These are phyloP conservation scores for Cerioporus squamosus DNA, from an alignment of 1,284 basidiomycete genomes.

Conservation along the genomic window DNA sequence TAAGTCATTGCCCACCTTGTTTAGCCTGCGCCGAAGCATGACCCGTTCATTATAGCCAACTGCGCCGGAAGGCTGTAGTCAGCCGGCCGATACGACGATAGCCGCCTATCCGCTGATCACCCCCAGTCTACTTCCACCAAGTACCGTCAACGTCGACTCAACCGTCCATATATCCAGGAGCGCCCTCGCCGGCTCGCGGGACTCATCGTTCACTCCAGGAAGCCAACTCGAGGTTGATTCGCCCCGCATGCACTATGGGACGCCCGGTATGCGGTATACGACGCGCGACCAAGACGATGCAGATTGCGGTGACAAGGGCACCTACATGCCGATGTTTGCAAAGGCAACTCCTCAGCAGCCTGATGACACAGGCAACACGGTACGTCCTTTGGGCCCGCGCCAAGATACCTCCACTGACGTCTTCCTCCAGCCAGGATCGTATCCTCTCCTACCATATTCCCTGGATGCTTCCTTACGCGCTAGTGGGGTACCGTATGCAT, in stretches of 20 bases:
- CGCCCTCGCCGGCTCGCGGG: not conserved
- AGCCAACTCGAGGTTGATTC: not conserved
- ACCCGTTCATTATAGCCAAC: not conserved
- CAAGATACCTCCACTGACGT: not conserved
- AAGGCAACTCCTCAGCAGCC: slow-evolving; percentile 7
- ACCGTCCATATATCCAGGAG: not conserved
- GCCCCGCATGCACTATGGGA: not conserved
- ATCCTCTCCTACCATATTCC: slow-evolving; percentile 3
- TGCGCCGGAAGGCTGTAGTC: not conserved
- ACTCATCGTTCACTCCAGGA: slow-evolving; percentile 1
- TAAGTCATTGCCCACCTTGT: not conserved
- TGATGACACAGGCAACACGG: slow-evolving; percentile 17
- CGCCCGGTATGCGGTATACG: slow-evolving; percentile 8
- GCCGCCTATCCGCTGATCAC: slow-evolving; percentile 1
- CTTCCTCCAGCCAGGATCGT: slow-evolving; percentile 9
- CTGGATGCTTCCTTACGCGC: slow-evolving; percentile 1
- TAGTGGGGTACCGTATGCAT: slow-evolving; percentile 1
- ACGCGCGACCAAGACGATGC: slow-evolving; percentile 3
- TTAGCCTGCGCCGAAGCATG: not conserved
- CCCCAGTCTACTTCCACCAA: not conserved
- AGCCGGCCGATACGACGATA: not conserved
- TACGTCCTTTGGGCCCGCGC: not conserved
- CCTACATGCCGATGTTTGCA: slow-evolving; percentile 1
- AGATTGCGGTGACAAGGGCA: slow-evolving; percentile 5
- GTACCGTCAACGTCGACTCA: not conserved